Conservation (phyloP, 306 rosid genomes). For the Castanea crenata region DNA sequence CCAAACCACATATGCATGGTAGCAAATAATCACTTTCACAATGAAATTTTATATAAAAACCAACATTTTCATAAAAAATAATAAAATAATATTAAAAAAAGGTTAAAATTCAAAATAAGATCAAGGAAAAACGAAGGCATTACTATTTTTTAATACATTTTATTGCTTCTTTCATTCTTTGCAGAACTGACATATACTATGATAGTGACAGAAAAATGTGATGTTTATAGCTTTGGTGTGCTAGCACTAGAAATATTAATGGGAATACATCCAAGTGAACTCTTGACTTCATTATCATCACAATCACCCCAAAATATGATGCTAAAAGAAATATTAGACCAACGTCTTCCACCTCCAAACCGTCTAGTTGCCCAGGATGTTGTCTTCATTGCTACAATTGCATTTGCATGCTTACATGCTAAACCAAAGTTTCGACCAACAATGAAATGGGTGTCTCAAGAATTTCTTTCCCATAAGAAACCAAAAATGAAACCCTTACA, state of each 20-base stretch:
- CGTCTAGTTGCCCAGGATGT: neutral
- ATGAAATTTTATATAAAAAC: neutral
- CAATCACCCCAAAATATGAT: neutral
- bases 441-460: slow-evolving; percentile 18
- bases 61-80: neutral
- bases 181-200: neutral
- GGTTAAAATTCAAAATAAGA: too few species aligned
- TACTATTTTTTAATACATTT: neutral
- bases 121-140: too few species aligned
- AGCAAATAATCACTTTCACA: neutral
- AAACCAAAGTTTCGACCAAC: slow-evolving; percentile 3
- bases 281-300: too few species aligned
- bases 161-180: neutral
- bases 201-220: slow-evolving; percentile 4
- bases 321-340: neutral
- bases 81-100: too few species aligned
- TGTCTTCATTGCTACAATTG: neutral
- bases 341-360: neutral
- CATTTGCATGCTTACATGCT: slow-evolving; percentile 6
- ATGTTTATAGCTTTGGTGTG: slow-evolving; percentile 24
- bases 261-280: slow-evolving; percentile 8
- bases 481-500: too few species aligned
- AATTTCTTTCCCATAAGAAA: too few species aligned
- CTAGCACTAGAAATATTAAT: slow-evolving; percentile 17
- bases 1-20: too few species aligned